phyloP scores from a whole-genome alignment of 2,329 filamentous ascomycete genomes.

The Aspergillus eucalypticola region DNA sequence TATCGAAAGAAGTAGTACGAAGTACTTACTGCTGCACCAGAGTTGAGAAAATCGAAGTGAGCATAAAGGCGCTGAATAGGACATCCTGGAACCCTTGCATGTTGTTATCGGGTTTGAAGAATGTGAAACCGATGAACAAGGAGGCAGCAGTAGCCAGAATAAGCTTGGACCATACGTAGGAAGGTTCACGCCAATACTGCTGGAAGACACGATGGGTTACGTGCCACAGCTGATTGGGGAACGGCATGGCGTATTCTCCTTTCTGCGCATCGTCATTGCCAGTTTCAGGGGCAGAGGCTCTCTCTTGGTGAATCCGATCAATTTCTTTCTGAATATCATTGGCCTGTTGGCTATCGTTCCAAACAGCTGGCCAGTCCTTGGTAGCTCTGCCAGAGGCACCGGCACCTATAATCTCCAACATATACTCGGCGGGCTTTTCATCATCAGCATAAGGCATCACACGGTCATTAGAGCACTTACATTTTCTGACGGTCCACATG shows the following conservation, averaged over 20 bases:
- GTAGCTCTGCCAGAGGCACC: constrained; percentile 67
- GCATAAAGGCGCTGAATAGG: constrained; percentile 83
- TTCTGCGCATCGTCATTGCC: constrained; percentile 52
- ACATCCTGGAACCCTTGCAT: constrained; percentile 82
- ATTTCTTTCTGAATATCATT: constrained; percentile 59
- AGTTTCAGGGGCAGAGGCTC: constrained; percentile 35
- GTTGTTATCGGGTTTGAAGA: constrained; percentile 70
- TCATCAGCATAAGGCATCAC: constrained; percentile 16
- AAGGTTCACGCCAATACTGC: constrained; percentile 85
- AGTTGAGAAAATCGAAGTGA: constrained; percentile 58
- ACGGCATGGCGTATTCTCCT: constrained; percentile 77
- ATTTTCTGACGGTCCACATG: constrained; percentile 64
- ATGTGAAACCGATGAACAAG: constrained; percentile 81
- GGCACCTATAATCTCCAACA: constrained; percentile 60
- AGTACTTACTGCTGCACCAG: constrained; percentile 52
- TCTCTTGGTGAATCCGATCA: constrained; percentile 55
- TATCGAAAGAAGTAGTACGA: constrained; percentile 45
- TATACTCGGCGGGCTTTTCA: constrained; percentile 66
- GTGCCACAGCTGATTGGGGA: constrained; percentile 63
- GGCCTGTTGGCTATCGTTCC: constrained; percentile 61
- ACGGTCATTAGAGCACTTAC: constrained; percentile 18
- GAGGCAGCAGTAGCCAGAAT: constrained; percentile 61
- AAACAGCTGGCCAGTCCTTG: constrained; percentile 63
- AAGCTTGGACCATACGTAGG: constrained; percentile 81
- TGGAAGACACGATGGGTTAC: constrained; percentile 76